phyloP scores from a whole-genome alignment of 768 basidiomycete genomes.

The Mycena maculata region DNA sequence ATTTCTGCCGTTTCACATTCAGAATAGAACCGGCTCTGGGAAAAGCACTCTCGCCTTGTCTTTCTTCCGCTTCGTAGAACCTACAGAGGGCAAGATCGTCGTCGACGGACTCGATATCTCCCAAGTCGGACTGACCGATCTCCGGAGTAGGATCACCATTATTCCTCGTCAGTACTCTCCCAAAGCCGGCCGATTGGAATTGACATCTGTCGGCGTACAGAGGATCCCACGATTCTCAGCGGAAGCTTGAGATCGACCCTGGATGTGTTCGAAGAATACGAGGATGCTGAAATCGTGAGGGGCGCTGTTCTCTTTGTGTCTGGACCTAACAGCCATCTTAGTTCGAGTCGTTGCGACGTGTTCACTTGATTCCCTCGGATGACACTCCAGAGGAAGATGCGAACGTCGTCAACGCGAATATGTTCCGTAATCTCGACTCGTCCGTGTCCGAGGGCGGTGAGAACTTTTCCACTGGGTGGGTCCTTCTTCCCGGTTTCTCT shows the following conservation, averaged over 20 bases:
- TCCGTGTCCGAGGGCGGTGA: slow-evolving; percentile 87
- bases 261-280: slow-evolving; percentile 89
- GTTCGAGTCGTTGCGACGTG: slow-evolving; percentile 87
- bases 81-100: slow-evolving; percentile 69
- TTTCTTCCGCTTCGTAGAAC: slow-evolving; percentile 88
- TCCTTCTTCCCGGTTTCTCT: not conserved
- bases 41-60: slow-evolving; percentile 87
- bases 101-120: slow-evolving; percentile 76
- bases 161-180: slow-evolving; percentile 67
- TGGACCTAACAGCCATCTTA: slow-evolving; percentile 4
- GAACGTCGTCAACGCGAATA: slow-evolving; percentile 72
- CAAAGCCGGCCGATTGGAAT: too few species aligned
- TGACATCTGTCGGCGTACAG: slow-evolving; percentile 47
- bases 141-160: slow-evolving; percentile 77
- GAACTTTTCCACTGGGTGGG: slow-evolving; percentile 87
- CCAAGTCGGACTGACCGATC: slow-evolving; percentile 73
- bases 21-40: slow-evolving; percentile 70
- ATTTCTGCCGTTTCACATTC: not conserved
- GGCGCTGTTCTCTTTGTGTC: too few species aligned
- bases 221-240: slow-evolving; percentile 91
- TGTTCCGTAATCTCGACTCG: slow-evolving; percentile 82
- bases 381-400: slow-evolving; percentile 59
- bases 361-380: slow-evolving; percentile 78
- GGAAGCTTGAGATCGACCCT: slow-evolving; percentile 84
- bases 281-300: slow-evolving; percentile 83